Percentiles rank a stretch among this genome's conserved stretches.
Conservation (phyloP, 2,329 filamentous ascomycete genomes). For the Trichothecium sympodiale region DNA sequence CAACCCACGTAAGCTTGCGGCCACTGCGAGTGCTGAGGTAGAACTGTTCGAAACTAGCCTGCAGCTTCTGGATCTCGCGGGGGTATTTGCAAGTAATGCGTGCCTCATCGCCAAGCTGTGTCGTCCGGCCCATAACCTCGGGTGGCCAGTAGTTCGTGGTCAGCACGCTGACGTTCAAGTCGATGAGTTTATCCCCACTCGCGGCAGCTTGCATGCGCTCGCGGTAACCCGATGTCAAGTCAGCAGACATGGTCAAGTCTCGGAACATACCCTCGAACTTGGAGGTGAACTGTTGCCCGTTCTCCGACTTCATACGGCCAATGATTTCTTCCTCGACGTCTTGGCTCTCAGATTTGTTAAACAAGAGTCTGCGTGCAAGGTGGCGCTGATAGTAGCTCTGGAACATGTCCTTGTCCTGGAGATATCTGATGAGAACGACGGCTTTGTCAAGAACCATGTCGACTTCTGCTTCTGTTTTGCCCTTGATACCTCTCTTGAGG, state of each 20-base stretch:
- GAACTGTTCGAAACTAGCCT: slow-evolving; percentile 78
- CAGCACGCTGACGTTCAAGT: slow-evolving; percentile 74
- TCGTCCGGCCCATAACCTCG: slow-evolving; percentile 63
- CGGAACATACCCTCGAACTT: slow-evolving; percentile 98
- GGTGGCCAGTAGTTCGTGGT: slow-evolving; percentile 94
- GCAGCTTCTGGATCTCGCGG: slow-evolving; percentile 59
- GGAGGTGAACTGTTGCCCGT: slow-evolving; percentile 85
- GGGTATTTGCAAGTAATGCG: slow-evolving; percentile 57
- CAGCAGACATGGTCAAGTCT: slow-evolving; percentile 81
- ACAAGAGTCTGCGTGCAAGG: slow-evolving; percentile 73
- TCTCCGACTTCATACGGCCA: slow-evolving; percentile 89
- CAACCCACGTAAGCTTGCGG: slow-evolving; percentile 75
- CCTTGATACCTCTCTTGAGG: slow-evolving; percentile 85
- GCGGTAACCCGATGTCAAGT: slow-evolving; percentile 69
- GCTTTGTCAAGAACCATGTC: slow-evolving; percentile 80
- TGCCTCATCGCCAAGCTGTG: slow-evolving; percentile 36
- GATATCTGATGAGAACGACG: slow-evolving; percentile 75
- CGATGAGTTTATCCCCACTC: slow-evolving; percentile 48
- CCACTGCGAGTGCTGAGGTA: slow-evolving; percentile 84
- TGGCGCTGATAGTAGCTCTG: slow-evolving; percentile 98
- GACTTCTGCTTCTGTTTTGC: slow-evolving; percentile 81
- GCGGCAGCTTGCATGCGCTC: slow-evolving; percentile 45
- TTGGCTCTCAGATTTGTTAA: slow-evolving; percentile 80
- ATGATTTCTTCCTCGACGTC: slow-evolving; percentile 96
- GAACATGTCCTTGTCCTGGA: slow-evolving; percentile 88